Percentiles rank a stretch among this genome's conserved stretches.
Evolutionary conservation across 345 rosid genomes (phyloP).

Genomic region (Trapa incisa): DNA sequence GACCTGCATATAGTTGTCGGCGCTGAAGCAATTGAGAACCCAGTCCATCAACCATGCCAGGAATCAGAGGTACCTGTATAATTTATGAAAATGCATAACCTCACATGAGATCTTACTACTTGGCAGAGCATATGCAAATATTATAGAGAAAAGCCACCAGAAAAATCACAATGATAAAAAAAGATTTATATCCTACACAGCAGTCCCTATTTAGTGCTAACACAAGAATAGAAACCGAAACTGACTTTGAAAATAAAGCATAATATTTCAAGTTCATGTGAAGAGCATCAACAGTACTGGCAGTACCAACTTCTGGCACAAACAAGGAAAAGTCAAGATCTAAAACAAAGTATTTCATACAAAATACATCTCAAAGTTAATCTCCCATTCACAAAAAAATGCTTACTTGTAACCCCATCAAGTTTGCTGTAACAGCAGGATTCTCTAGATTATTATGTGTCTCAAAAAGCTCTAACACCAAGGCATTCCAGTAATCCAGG

Average conservation of each 20-base stretch:
- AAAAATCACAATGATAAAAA: not conserved
- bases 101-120: not conserved
- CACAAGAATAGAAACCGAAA: not conserved
- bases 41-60: conserved; percentile 75
- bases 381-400: not conserved
- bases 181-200: not conserved
- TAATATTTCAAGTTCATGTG: not conserved
- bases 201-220: not conserved
- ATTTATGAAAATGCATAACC: conserved; percentile 7
- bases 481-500: conserved; percentile 94
- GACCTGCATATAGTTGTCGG: conserved; percentile 74
- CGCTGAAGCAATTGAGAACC: conserved; percentile 73
- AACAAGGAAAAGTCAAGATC: not conserved
- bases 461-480: conserved; percentile 88
- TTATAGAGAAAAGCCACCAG: not conserved
- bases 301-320: not conserved
- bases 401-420: conserved; percentile 79
- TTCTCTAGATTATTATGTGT: conserved; percentile 70
- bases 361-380: not conserved
- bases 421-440: conserved; percentile 53
- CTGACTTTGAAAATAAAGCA: not conserved
- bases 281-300: not conserved
- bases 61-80: conserved; percentile 55
- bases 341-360: not conserved
- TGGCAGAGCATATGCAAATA: not conserved